phyloP scores from a whole-genome alignment of 805 yeast species.

The Tetrapisispora namnaoensis region DNA sequence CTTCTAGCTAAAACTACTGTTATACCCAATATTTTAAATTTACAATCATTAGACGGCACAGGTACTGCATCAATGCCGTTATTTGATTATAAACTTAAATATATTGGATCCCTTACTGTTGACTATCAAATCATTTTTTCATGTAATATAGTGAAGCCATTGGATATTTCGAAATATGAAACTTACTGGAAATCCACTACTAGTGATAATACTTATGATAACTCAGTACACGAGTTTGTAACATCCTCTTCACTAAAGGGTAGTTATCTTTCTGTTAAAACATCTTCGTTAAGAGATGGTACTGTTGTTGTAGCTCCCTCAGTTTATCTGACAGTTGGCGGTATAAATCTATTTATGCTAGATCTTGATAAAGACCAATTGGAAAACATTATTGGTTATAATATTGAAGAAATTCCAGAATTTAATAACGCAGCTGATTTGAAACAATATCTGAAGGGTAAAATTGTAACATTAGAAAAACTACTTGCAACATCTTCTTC shows the following conservation, averaged over 20 bases:
- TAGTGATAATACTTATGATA: constrained; percentile 28
- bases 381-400: constrained; percentile 23
- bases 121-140: constrained; percentile 80
- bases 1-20: constrained; percentile 84
- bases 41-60: constrained; percentile 17
- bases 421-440: constrained; percentile 22
- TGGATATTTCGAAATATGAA: constrained; percentile 33
- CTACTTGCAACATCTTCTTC: constrained; percentile 48
- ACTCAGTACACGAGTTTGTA: constrained; percentile 19
- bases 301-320: constrained; percentile 75
- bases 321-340: constrained; percentile 44
- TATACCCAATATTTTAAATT: constrained; percentile 39
- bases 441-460: constrained; percentile 23
- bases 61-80: constrained; percentile 50
- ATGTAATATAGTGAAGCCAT: constrained; percentile 23
- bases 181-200: constrained; percentile 95
- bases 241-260: constrained; percentile 89
- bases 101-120: constrained; percentile 72
- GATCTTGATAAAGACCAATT: constrained; percentile 37
- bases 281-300: constrained; percentile 70
- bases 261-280: constrained; percentile 56
- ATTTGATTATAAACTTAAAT: constrained; percentile 69
- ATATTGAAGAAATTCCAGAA: constrained; percentile 14
- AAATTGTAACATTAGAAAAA: constrained; percentile 50
- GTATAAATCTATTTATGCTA: constrained; percentile 48